phyloP scores from a whole-genome alignment of 495 filamentous ascomycete species.

The Aspergillus bertholletiae region DNA sequence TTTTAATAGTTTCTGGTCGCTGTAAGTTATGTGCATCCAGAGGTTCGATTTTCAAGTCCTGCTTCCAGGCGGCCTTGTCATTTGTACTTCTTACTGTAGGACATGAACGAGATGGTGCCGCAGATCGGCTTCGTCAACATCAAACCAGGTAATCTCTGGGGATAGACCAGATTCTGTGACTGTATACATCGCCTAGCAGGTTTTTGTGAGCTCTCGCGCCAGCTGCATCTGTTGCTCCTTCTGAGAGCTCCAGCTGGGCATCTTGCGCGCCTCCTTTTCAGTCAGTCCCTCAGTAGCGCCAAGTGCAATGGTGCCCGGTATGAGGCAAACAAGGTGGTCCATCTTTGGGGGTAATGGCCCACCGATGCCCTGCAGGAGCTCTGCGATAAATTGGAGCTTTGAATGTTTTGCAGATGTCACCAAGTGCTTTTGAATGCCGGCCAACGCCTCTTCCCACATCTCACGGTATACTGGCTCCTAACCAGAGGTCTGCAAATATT shows the following conservation, averaged over 20 bases:
- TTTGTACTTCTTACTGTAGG: background rate
- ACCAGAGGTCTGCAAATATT: constrained; percentile 76
- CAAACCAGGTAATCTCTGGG: constrained; percentile 78
- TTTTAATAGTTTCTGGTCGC: constrained; percentile 82
- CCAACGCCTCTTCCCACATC: constrained; percentile 79
- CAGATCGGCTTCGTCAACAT: constrained; percentile 47
- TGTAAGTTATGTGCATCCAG: constrained; percentile 76
- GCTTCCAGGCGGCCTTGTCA: constrained; percentile 7
- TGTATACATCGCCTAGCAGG: constrained; percentile 89
- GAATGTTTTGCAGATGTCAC: constrained; percentile 71
- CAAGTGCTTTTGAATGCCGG: constrained; percentile 75
- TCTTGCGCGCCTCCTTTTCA: constrained; percentile 60
- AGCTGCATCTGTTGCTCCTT: constrained; percentile 74
- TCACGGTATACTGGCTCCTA: constrained; percentile 72
- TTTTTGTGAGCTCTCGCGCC: constrained; percentile 77
- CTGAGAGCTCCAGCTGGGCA: constrained; percentile 58
- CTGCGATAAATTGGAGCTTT: constrained; percentile 72
- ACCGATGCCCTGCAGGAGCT: constrained; percentile 65
- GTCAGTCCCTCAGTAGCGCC: constrained; percentile 68
- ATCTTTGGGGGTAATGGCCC: constrained; percentile 69
- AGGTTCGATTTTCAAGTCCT: constrained; percentile 63
- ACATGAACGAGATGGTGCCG: background rate
- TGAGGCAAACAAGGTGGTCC: constrained; percentile 92
- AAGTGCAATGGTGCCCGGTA: constrained; percentile 82
- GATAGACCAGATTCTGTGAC: constrained; percentile 74